These are phyloP conservation scores for Aspergillus pseudotamarii DNA, from an alignment of 2,329 filamentous ascomycete species.

Conservation along the genomic window DNA sequence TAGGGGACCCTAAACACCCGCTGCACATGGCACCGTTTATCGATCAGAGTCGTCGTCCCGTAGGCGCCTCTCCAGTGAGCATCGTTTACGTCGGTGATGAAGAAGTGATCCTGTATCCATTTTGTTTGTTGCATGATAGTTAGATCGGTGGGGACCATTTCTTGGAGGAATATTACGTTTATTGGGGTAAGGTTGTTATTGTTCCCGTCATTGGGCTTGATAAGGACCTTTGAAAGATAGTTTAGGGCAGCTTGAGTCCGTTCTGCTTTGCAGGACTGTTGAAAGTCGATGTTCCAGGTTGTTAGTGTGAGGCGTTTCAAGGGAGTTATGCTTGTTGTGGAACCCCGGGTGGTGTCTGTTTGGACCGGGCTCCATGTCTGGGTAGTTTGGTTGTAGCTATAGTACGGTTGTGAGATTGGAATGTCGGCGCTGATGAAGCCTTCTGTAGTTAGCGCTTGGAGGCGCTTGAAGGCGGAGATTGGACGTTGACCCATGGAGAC, in stretches of 20 bases:
- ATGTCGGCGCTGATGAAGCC: neutral
- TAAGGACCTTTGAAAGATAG: slow-evolving; percentile 39
- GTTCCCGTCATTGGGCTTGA: slow-evolving; percentile 14
- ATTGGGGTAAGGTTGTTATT: slow-evolving; percentile 29
- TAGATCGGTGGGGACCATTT: slow-evolving; percentile 54
- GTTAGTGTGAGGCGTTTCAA: slow-evolving; percentile 36
- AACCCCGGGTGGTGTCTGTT: neutral
- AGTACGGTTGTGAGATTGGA: slow-evolving; percentile 11
- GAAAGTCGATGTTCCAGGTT: slow-evolving; percentile 56
- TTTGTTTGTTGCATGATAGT: slow-evolving; percentile 44
- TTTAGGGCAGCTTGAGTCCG: slow-evolving; percentile 47
- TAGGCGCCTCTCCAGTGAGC: slow-evolving; percentile 53
- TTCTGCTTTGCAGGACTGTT: slow-evolving; percentile 37
- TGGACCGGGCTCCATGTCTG: slow-evolving; percentile 2
- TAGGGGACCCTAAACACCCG: slow-evolving; percentile 57
- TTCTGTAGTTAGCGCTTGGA: neutral
- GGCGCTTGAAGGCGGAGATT: neutral
- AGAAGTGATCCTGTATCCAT: slow-evolving; percentile 55
- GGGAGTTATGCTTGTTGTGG: neutral
- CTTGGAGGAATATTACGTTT: slow-evolving; percentile 55
- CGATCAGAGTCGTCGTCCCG: slow-evolving; percentile 58
- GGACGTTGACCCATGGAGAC: neutral
- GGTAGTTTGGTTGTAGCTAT: slow-evolving; percentile 3
- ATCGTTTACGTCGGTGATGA: slow-evolving; percentile 51
- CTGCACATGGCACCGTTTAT: slow-evolving; percentile 48